Base-by-base conservation (phyloP, 805 yeast species). In the Debaryomyces castellii region DNA sequence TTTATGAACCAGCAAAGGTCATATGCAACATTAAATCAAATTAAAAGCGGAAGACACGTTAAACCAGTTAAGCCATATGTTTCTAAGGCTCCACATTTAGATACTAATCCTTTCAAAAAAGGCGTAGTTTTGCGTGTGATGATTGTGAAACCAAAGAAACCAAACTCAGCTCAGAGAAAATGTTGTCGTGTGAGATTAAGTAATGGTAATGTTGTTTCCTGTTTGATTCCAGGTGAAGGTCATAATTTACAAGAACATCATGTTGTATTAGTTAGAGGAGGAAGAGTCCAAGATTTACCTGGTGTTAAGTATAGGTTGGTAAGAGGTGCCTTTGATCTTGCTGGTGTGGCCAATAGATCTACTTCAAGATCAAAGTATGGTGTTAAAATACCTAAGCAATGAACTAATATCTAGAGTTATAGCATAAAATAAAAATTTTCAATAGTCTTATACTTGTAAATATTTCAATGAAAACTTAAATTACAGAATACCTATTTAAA, bases 171-270 rank as follows among this genome's bases (percentile, higher is more conserved):
- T 16, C 92, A 91, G 71, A 81, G 99, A 71, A 94, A 94, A 67
- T 96, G 95, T 39, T 90, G 96, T 52, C 86, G 98, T 74, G 98
- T 94, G 18, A 81, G 96, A 68, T 76, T 94, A 50, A 80, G 96
- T 9, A 92, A 88, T 58, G 99, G 98, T 22, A 85, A 84, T 53
- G 83, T 88, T 41, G 80, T 94, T 14, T 84, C 92, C 39, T 97
- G 97, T 1, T 91, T 90, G 64, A 94, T 94, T 47, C 97, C 97
- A 12, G 99, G 99, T 45, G 97, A 94, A 63, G 99, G 99, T 17
- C 99, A 94, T 68, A 94, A 94, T 62, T 85, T 96, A 18, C 98
- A 94, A 73, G 99, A 94, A 66, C 99, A 94, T 71, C 88, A 95
- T 60, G 95, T 94, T 42, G 98, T 94, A 1, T 80, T 83, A 43